Evolutionary conservation across 1,284 basidiomycete genomes (phyloP).

Genomic region (Tremellales sp.): DNA sequence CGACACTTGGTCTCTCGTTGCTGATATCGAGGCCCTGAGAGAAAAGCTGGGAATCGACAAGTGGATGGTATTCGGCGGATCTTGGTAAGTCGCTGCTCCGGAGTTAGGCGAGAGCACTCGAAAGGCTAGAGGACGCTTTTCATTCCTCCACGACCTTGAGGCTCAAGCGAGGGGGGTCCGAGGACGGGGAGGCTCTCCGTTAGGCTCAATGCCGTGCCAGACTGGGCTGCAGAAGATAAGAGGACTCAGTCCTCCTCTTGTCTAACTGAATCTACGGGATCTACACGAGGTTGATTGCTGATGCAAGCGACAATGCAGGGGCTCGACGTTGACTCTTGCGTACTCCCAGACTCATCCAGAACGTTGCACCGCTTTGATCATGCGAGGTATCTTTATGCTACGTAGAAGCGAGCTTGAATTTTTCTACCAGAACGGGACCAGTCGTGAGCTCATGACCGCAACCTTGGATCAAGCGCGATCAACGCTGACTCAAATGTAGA

Average conservation of each 20-base stretch:
- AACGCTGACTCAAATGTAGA: slow-evolving; percentile 2
- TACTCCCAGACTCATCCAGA: slow-evolving; percentile 85
- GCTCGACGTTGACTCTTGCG: slow-evolving; percentile 80
- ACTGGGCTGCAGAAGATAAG: no score
- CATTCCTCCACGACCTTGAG: not conserved
- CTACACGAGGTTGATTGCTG: no score
- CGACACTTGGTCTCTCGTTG: slow-evolving; percentile 77
- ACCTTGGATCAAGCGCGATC: not conserved
- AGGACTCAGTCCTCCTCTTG: no score
- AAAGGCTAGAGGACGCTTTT: not conserved
- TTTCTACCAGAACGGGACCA: slow-evolving; percentile 71
- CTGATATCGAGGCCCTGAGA: slow-evolving; percentile 79
- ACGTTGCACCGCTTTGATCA: slow-evolving; percentile 69
- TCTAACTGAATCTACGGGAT: no score
- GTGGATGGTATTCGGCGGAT: slow-evolving; percentile 90
- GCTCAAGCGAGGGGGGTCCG: no score
- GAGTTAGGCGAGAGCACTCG: not conserved
- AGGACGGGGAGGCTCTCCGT: no score
- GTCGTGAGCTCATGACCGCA: slow-evolving; percentile 20
- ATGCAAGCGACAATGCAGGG: slow-evolving; percentile 58
- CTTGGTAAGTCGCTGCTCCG: slow-evolving; percentile 59
- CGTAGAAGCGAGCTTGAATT: slow-evolving; percentile 80
- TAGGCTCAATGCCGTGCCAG: no score
- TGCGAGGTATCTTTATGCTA: slow-evolving; percentile 89
- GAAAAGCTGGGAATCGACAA: slow-evolving; percentile 69